phyloP scores from a whole-genome alignment of 2,329 filamentous ascomycete genomes.

The Apiospora marii region DNA sequence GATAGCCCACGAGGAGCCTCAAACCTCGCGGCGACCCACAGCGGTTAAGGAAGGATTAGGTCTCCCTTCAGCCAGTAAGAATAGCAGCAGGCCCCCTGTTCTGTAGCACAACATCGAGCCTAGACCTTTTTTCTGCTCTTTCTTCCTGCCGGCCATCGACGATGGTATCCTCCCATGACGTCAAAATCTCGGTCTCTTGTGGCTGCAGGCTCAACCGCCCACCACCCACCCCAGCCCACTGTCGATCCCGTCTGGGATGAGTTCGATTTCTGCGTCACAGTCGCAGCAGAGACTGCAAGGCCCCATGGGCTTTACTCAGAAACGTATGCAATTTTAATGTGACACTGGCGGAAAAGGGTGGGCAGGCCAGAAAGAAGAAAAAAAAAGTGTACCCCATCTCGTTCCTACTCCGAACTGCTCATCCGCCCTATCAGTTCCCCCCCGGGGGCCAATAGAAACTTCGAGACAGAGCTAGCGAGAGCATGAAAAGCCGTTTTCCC shows the following conservation, averaged over 20 bases:
- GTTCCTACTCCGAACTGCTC: background rate
- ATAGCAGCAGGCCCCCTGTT: background rate
- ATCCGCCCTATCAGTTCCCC: background rate
- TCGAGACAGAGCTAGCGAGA: conserved; percentile 10
- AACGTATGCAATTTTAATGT: conserved; percentile 11
- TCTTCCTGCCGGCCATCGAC: background rate
- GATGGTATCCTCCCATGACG: conserved; percentile 6
- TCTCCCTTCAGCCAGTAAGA: background rate
- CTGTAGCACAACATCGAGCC: background rate
- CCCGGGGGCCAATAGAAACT: conserved; percentile 1
- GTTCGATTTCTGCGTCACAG: conserved; percentile 8
- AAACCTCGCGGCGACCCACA: background rate
- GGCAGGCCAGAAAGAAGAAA: background rate
- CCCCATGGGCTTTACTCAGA: background rate
- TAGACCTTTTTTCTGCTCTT: background rate
- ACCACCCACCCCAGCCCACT: conserved; percentile 1
- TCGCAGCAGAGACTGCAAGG: background rate
- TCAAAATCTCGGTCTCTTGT: conserved; percentile 1
- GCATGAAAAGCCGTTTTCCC: conserved; percentile 10
- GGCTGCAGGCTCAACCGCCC: conserved; percentile 5
- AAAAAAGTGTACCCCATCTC: background rate
- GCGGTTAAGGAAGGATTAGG: background rate
- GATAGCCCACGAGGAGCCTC: conserved; percentile 12
- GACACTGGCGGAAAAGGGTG: background rate
- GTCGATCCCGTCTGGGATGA: conserved; percentile 8